A percentile compares a stretch with the other conserved stretches of the same genome.
Evolutionary conservation across 2,329 filamentous ascomycete species (phyloP).

Genomic region (Mariannaea sp.): DNA sequence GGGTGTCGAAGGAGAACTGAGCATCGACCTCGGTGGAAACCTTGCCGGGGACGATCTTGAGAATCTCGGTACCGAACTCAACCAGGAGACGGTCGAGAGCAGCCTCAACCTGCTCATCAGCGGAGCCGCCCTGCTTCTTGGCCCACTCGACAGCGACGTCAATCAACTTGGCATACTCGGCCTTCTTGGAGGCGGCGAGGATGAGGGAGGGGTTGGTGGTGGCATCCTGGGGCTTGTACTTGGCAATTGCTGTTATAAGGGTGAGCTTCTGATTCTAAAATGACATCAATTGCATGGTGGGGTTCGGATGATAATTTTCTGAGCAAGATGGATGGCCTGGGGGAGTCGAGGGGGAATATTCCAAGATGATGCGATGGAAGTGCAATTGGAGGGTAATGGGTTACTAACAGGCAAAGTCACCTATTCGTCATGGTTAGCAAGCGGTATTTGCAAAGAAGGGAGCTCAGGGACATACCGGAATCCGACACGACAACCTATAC

Average conservation of each 20-base stretch:
- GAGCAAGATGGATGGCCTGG: constrained; percentile 1
- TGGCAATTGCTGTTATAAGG: constrained; percentile 78
- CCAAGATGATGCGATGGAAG: constrained; percentile 10
- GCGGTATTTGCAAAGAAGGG: constrained; percentile 10
- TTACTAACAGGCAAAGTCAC: constrained; percentile 77
- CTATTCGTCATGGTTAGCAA: constrained; percentile 50
- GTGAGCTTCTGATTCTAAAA: constrained; percentile 33
- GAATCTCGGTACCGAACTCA: constrained; percentile 97
- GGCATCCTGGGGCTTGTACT: constrained; percentile 99
- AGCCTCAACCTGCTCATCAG: constrained; percentile 85
- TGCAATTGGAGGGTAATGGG: constrained; percentile 5
- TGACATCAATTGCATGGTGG: constrained; percentile 23
- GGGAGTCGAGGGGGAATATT: constrained; percentile 7
- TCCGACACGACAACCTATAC: constrained; percentile 89
- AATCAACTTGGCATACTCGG: constrained; percentile 92
- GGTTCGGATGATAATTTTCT: constrained; percentile 3
- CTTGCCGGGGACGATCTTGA: constrained; percentile 96
- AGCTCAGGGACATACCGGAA: constrained; percentile 70
- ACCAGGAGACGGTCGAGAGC: constrained; percentile 94
- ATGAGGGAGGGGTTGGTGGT: constrained; percentile 99
- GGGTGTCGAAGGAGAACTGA: constrained; percentile 90
- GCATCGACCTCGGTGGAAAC: constrained; percentile 99
- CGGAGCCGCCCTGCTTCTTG: constrained; percentile 71
- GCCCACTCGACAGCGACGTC: constrained; percentile 83
- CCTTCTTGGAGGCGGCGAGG: constrained; percentile 96